Conservation (phyloP, 192 early-diverging fungal genomes). For the Coemansia sp. region DNA sequence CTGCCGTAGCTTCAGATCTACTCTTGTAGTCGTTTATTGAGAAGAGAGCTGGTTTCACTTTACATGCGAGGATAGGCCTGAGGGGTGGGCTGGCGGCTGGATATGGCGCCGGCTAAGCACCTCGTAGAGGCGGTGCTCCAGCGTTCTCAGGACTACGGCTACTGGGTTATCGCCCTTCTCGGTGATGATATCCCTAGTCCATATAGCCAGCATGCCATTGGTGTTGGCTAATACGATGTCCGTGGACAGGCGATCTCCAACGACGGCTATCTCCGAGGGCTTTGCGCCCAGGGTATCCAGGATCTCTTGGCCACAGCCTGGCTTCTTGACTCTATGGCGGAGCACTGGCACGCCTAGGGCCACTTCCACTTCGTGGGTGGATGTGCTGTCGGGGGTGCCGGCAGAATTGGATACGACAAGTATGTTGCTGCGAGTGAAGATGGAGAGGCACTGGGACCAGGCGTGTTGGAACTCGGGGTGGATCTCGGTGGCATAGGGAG, state of each 20-base stretch:
- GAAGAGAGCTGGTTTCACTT: not conserved
- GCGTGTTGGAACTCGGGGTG: slow-evolving; percentile 69
- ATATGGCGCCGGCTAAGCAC: not conserved
- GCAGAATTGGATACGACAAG: slow-evolving; percentile 91
- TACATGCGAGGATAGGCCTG: not conserved
- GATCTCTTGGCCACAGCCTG: slow-evolving; percentile 66
- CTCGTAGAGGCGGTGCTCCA: slow-evolving; percentile 28
- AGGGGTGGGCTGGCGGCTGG: not conserved
- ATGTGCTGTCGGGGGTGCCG: slow-evolving; percentile 68
- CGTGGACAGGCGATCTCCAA: slow-evolving; percentile 86
- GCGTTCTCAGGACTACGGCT: slow-evolving; percentile 47
- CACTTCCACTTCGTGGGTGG: slow-evolving; percentile 44
- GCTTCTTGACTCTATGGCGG: slow-evolving; percentile 66
- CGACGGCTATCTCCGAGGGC: slow-evolving; percentile 63
- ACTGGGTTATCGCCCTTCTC: slow-evolving; percentile 73
- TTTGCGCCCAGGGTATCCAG: slow-evolving; percentile 46
- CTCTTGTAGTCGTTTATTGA: not conserved
- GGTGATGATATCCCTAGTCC: slow-evolving; percentile 67
- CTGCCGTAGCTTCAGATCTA: not conserved
- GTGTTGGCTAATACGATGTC: slow-evolving; percentile 84
- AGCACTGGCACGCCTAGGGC: slow-evolving; percentile 59
- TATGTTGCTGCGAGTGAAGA: slow-evolving; percentile 63
- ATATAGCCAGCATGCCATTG: slow-evolving; percentile 68
- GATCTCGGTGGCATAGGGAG: slow-evolving; percentile 70
- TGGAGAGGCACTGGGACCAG: slow-evolving; percentile 62